Evolutionary conservation across 306 rosid genomes (phyloP), one percentile per base, ranked within the genome.

Genomic region (Ziziphus jujuba): DNA sequence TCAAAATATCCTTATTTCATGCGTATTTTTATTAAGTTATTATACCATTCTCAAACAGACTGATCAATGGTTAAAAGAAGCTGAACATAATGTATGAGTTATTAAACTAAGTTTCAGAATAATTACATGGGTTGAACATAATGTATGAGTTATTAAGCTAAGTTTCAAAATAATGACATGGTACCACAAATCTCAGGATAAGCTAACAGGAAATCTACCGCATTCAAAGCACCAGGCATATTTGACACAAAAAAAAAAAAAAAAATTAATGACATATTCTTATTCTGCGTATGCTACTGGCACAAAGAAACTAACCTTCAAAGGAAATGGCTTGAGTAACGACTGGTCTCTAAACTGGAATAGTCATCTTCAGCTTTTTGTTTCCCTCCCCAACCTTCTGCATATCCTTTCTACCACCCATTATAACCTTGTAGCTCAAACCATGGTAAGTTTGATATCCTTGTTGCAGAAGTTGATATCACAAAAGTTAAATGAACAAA

Each of bases 341-440:
- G n/a, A n/a, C n/a, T n/a, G n/a, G n/a, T n/a, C n/a, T n/a, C n/a
- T n/a, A n/a, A n/a, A n/a, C 69, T 62, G 49, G 65, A 63, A 51
- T 72, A 67, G 59, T 45, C 2, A 59, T 48, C 73, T 77, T 80
- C 28, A 40, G 80, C 82, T 75, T 81, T 21, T 72, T 81, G 70
- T 65, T 24, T 55, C 22, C 14, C 48, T 79, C 85, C 14, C 75
- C 71, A 20, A 69, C 70, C 60, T 52, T 53, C 38, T 59, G 45
- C 63, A 69, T 78, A 61, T 87, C 80, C 60, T 78, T 81, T 66
- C 84, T 63, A 68, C 80, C 73, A 54, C 67, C 66, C 91, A 88
- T 92, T 47, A 45, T 63, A 69, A 76, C 70, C 72, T 66, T 53
- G 65, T n/a, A 56, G 75, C 79, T 84, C 76, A 85, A 81, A 71